These are phyloP conservation scores for Dactylellina leptospora DNA, from an alignment of 2,329 filamentous ascomycete species.

Conservation along the genomic window DNA sequence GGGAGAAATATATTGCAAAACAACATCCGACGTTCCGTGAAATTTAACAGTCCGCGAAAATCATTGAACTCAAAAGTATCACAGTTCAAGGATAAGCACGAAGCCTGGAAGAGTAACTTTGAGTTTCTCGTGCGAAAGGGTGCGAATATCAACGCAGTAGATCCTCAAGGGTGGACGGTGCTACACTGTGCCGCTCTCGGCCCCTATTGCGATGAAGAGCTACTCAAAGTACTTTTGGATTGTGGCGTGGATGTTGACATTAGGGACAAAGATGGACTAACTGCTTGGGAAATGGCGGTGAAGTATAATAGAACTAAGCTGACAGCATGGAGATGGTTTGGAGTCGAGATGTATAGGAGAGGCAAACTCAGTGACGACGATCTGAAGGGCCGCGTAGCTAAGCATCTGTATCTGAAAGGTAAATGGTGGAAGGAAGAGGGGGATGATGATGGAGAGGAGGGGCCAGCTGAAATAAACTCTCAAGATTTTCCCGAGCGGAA, in stretches of 20 bases:
- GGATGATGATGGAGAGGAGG: background rate
- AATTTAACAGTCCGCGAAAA: slow-evolving; percentile 41
- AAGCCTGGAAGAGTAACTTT: slow-evolving; percentile 39
- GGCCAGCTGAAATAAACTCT: background rate
- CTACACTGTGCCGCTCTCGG: slow-evolving; percentile 46
- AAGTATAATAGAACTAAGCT: slow-evolving; percentile 25
- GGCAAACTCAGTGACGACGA: slow-evolving; percentile 19
- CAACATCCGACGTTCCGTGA: slow-evolving; percentile 43
- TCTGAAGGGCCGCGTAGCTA: slow-evolving; percentile 25
- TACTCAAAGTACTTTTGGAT: slow-evolving; percentile 30
- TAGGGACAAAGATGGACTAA: slow-evolving; percentile 15
- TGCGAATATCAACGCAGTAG: slow-evolving; percentile 35
- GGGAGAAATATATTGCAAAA: slow-evolving; percentile 39
- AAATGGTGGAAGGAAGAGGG: slow-evolving; percentile 20
- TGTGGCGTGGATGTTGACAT: slow-evolving; percentile 26
- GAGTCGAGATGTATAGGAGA: slow-evolving; percentile 40
- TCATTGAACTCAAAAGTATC: slow-evolving; percentile 43
- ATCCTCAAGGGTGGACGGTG: slow-evolving; percentile 34
- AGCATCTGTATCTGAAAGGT: slow-evolving; percentile 30
- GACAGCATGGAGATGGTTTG: slow-evolving; percentile 43
- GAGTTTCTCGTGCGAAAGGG: slow-evolving; percentile 26
- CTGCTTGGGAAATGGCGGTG: slow-evolving; percentile 36
- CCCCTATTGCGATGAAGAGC: slow-evolving; percentile 38
- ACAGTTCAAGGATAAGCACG: slow-evolving; percentile 40
- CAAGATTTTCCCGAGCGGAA: slow-evolving; percentile 1